Evolutionary conservation across 768 basidiomycete genomes (phyloP), one percentile per base, ranked within the genome.

Genomic region (Calocybe cyanea): DNA sequence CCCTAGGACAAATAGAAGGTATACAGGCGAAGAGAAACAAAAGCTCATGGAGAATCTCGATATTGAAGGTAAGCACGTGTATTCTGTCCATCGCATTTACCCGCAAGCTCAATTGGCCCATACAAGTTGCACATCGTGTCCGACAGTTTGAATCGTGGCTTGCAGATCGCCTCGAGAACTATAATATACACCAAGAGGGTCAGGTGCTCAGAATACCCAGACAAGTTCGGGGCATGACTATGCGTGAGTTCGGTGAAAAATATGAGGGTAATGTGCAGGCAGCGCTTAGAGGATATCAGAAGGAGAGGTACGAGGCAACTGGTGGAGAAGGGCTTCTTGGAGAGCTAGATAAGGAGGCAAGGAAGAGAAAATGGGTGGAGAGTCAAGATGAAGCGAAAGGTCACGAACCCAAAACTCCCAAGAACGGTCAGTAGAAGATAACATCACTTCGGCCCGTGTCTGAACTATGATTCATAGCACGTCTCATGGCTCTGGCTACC

Each of bases 361-460:
- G 83, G 49, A 91, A 90, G 62, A 68, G 88, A 53, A 89, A 89
- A 61, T 87, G 85, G 85, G 76, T 81, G 3, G 83, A 78, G 14
- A 75, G 78, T 41, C 82, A 84, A 56, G 77, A 81, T 38, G 66
- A 66, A 25, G 70, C 61, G 21, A 49, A 66, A 57, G 60, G 50
- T 36, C 40, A 37, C 33, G 52, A 54, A 31, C 50, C 73, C 34
- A 76, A 80, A 54, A 73, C 75, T 0, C 30, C 67, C 30, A 88
- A 87, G 69, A 80, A 67, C 57, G 83, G 86, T 87, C 54, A 38
- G 75, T 24, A 35, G 11, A 41, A 28, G 37, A 33, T 34, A 38
- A 8, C n/a, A n/a, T 45, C 41, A 34, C 38, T 45, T 30, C 20
- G 15, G 41, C 38, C 44, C 19, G 20, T 15, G 13, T 37, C 17